Evolutionary conservation across 2,329 filamentous ascomycete genomes (phyloP), one percentile per base, ranked within the genome.

Genomic region (Aspergillus pseudoviridinutans): DNA sequence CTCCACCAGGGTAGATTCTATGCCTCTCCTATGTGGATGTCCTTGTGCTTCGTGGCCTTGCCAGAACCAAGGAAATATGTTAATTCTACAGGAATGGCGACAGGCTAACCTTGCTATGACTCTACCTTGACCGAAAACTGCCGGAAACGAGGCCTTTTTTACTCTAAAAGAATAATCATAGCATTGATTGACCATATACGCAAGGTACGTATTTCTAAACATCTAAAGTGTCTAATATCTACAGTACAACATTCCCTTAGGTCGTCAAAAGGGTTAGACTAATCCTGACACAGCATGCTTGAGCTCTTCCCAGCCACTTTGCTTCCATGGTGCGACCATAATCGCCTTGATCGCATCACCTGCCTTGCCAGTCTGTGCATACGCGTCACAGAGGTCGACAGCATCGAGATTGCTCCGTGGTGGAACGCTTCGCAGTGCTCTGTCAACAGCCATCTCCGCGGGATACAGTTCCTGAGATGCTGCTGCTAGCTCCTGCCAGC

Each of bases 291-390:
- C 55, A 51, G 65, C 65, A 57, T 72, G 63, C 22, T 59, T 63
- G 51, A 77, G 57, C 52, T 70, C 81, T 56, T 78, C 76, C 91
- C 91, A 94, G 0, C 87, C 87, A 24, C 77, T 77, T 47, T 63
- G 72, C 57, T 77, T 79, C 92, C 93, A 97, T 5, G 94, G 94
- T 41, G 92, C 90, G 64, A 95, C 74, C 73, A 94, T 83, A 49
- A 92, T 83, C 6, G 89, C 88, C 62, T 83, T 84, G 74, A 96
- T 89, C 24, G 90, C 88, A 80, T 96, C 89, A 3, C 82, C 84
- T 3, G 85, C 80, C 58, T 79, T 84, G 1, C 89, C 87, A 0
- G 89, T 92, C 0, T 89, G 87, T 1, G 88, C 84, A 78, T 90
- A 92, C 4, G 91, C 88, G 61, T 79, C 78, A 1, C 90, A 85